phyloP scores from a whole-genome alignment of 352 stramenopile species.

The Globisporangium megalacanthum region DNA sequence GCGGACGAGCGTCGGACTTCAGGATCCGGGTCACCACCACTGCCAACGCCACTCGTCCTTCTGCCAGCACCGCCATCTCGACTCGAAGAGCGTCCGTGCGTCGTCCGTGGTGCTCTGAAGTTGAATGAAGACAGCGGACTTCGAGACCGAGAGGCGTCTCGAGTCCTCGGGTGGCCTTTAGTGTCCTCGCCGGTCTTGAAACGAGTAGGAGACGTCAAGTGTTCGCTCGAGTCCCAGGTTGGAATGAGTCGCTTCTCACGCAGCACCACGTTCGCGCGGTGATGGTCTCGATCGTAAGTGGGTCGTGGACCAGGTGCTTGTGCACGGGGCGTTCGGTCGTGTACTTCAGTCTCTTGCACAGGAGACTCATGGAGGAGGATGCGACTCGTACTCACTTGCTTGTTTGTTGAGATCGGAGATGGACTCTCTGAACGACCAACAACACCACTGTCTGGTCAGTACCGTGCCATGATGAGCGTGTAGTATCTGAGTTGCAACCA shows the following conservation, averaged over 20 bases:
- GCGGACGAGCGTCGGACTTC: no score
- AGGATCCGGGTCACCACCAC: no score
- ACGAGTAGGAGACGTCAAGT: neutral
- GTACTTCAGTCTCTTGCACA: neutral
- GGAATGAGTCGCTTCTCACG: slow-evolving; percentile 6
- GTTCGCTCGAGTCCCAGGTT: slow-evolving; percentile 2
- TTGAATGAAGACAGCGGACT: neutral
- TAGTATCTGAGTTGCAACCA: neutral
- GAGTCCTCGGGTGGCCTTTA: neutral
- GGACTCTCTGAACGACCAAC: neutral
- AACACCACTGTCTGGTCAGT: neutral
- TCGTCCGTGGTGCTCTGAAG: no score
- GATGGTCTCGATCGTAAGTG: neutral
- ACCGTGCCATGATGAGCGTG: no score
- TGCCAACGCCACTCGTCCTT: no score
- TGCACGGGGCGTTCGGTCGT: neutral
- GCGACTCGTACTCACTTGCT: neutral
- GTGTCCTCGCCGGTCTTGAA: no score
- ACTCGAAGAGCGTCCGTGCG: no score
- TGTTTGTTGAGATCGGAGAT: neutral
- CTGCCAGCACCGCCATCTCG: no score
- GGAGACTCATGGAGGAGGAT: neutral
- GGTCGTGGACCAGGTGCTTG: neutral
- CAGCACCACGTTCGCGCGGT: neutral
- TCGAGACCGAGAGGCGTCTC: neutral